phyloP scores from a whole-genome alignment of 192 early-diverging fungal species.

The Backusella liffmaniae region DNA sequence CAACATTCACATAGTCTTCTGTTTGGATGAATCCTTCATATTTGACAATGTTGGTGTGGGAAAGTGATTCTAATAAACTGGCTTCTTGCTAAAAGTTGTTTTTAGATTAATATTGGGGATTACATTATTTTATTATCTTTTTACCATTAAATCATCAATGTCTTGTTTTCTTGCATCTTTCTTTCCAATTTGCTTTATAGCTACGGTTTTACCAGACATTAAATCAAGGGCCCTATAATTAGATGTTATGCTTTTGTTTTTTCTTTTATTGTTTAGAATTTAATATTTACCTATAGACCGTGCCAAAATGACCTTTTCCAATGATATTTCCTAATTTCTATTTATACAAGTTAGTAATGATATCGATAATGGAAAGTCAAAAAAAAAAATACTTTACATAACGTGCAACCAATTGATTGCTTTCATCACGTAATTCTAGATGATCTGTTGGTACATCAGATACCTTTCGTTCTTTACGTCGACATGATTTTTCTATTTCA shows the following conservation, averaged over 20 bases:
- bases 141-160: slow-evolving; percentile 73
- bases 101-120: neutral
- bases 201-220: slow-evolving; percentile 78
- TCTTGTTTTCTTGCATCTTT: slow-evolving; percentile 55
- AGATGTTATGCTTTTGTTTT: neutral
- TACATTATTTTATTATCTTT: neutral
- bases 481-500: neutral
- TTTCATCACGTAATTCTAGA: slow-evolving; percentile 34
- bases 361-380: neutral
- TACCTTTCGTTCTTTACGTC: neutral
- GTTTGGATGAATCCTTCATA: slow-evolving; percentile 82
- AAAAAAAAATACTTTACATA: slow-evolving; percentile 42
- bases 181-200: slow-evolving; percentile 83
- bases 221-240: slow-evolving; percentile 65
- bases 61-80: slow-evolving; percentile 76
- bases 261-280: neutral
- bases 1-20: slow-evolving; percentile 72
- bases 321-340: slow-evolving; percentile 84
- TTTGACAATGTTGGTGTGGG: slow-evolving; percentile 81
- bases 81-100: slow-evolving; percentile 63
- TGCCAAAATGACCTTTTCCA: slow-evolving; percentile 86
- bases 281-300: slow-evolving; percentile 65
- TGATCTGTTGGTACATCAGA: neutral
- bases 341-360: neutral
- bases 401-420: slow-evolving; percentile 36